Base-by-base conservation (phyloP, 1,139 yeast genomes). In the Suhomyces bokatorum region DNA sequence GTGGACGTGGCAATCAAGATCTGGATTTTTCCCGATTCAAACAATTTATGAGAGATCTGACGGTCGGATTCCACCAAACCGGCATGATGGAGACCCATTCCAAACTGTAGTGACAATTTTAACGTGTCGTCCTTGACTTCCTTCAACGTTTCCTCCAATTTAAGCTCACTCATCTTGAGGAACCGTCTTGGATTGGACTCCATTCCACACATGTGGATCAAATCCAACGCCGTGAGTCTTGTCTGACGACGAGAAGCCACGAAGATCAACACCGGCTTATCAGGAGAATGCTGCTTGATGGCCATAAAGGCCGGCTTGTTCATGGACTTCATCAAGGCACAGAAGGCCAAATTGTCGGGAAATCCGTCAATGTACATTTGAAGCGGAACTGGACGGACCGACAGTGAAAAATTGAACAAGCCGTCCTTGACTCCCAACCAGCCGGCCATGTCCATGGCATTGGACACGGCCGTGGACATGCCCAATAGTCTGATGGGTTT, bases 161-260 rank as follows among this genome's bases (percentile, higher is more conserved):
- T 98, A 9, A 67, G 74, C 36, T 93, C 99, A 11, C 66, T 67
- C 83, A 91, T 86, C 45, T 80, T 80, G 57, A 90, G 69, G 60
- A 93, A 95, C 51, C 96, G 73, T 54, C 97, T 77, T 8, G 99
- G 97, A 58, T 91, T 85, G 41, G 87, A 90, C 62, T 93, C 98
- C 83, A 84, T 81, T 40, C 98, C 99, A 74, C 98, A 90, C 52
- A 93, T 67, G 60, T 91, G 96, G 48, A 95, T 93, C 51, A 95
- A 72, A 58, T 95, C 99, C 46, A 90, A 72, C 0, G 99, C 97
- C 0, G 99, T 95, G 47, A 95, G 76, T 56, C 99, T 78, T 0
- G 99, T 95, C 68, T 95, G 99, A 57, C 99, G 79, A 68, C 99
- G 84, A 2, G 98, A 91, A 0, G 99, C 97, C 44, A 95, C 99